phyloP scores from a whole-genome alignment of 75 land plant genomes.

The Selaginella moellendorffii region DNA sequence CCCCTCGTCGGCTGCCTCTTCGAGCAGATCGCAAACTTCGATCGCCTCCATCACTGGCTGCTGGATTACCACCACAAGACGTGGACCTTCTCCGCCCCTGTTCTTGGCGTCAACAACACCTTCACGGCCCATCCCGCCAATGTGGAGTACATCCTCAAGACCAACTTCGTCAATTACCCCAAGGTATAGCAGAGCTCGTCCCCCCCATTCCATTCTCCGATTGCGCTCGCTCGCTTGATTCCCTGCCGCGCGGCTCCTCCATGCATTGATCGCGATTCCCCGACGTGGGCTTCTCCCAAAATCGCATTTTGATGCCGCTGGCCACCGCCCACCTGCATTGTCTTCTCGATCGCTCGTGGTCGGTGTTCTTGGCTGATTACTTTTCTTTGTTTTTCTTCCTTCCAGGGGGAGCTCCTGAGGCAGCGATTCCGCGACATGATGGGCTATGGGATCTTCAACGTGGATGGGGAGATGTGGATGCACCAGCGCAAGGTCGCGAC shows the following conservation, averaged over 20 bases:
- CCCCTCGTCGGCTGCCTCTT: slow-evolving; percentile 1
- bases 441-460: slow-evolving; percentile 57
- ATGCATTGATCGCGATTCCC: too few species aligned
- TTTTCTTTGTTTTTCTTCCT: too few species aligned
- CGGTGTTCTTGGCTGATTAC: neutral
- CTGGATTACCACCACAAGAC: slow-evolving; percentile 13
- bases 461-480: slow-evolving; percentile 59
- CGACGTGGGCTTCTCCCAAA: neutral
- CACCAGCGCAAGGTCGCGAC: slow-evolving; percentile 59
- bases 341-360: too few species aligned
- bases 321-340: too few species aligned
- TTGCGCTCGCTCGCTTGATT: too few species aligned
- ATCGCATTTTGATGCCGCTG: too few species aligned
- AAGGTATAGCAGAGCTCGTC: too few species aligned
- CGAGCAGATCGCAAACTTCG: neutral
- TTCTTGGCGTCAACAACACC: slow-evolving; percentile 35
- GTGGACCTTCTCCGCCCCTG: slow-evolving; percentile 36
- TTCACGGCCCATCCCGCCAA: neutral
- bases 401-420: slow-evolving; percentile 33
- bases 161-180: neutral
- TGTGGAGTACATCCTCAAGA: neutral
- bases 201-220: too few species aligned
- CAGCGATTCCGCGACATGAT: slow-evolving; percentile 23
- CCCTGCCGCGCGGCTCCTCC: too few species aligned
- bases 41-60: slow-evolving; percentile 8